Conservation (phyloP, 2,329 filamentous ascomycete genomes). For the Teratosphaeria zuluensis region DNA sequence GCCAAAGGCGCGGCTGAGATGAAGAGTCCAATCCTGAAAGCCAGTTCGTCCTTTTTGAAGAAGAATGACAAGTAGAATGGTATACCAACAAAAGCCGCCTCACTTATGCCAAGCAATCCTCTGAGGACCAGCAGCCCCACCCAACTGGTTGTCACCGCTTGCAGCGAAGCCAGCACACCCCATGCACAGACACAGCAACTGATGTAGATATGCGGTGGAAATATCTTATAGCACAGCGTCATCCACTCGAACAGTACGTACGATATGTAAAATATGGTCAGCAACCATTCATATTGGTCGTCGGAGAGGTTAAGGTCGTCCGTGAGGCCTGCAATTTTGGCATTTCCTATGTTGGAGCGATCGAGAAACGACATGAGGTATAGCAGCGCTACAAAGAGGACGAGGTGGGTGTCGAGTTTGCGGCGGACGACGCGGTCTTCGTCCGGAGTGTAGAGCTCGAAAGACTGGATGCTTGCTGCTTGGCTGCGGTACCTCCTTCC, state of each 20-base stretch:
- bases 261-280: constrained; percentile 54
- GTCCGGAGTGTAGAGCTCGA: constrained; percentile 50
- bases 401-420: constrained; percentile 68
- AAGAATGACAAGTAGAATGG: constrained; percentile 58
- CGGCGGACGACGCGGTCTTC: constrained; percentile 46
- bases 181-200: constrained; percentile 60
- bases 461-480: constrained; percentile 29
- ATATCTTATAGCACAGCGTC: constrained; percentile 47
- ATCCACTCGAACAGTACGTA: constrained; percentile 59
- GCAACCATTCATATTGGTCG: constrained; percentile 51
- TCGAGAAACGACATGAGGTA: constrained; percentile 57
- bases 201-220: constrained; percentile 54
- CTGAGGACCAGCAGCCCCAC: constrained; percentile 54
- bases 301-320: constrained; percentile 46
- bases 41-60: constrained; percentile 60
- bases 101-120: constrained; percentile 44
- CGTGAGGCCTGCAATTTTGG: constrained; percentile 49
- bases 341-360: constrained; percentile 40
- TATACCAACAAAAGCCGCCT: constrained; percentile 56
- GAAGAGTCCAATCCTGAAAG: constrained; percentile 76
- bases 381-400: constrained; percentile 69
- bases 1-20: constrained; percentile 61
- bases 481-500: constrained; percentile 7
- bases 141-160: constrained; percentile 40
- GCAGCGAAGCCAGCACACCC: constrained; percentile 69